These are phyloP conservation scores for Pythium angustatum DNA, from an alignment of 352 stramenopile species.

Conservation along the genomic window DNA sequence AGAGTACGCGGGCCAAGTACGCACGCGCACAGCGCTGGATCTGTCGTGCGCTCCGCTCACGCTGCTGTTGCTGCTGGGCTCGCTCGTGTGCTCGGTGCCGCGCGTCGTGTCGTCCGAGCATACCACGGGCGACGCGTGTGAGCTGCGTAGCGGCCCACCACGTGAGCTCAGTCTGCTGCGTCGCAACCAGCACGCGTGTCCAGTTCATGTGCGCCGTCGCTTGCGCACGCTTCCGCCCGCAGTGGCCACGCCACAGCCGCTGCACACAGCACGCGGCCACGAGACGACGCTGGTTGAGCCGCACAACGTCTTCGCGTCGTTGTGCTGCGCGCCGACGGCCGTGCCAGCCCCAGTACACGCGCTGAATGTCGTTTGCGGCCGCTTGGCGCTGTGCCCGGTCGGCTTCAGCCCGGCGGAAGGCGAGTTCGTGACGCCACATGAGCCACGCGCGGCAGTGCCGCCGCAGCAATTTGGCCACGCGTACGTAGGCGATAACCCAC, in stretches of 20 bases:
- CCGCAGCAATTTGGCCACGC: constrained; percentile 35
- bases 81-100: constrained; percentile 25
- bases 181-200: not conserved
- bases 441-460: constrained; percentile 36
- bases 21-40: constrained; percentile 62
- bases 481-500: constrained; percentile 35
- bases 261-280: constrained; percentile 34
- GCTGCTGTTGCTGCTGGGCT: constrained; percentile 27
- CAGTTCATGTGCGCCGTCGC: constrained; percentile 3
- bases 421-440: constrained; percentile 36
- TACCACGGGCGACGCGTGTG: constrained; percentile 41
- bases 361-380: constrained; percentile 40
- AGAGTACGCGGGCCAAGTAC: constrained; percentile 46
- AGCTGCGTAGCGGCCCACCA: constrained; percentile 36
- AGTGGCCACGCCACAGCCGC: constrained; percentile 40
- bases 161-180: not conserved
- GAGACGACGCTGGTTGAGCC: not conserved
- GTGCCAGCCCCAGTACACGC: constrained; percentile 40
- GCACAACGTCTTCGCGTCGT: constrained; percentile 4
- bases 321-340: constrained; percentile 3
- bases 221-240: constrained; percentile 24
- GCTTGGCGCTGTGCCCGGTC: constrained; percentile 23
- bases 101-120: constrained; percentile 38
- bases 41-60: constrained; percentile 30
- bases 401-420: constrained; percentile 33